Base-by-base conservation (phyloP, 2,329 filamentous ascomycete species). In the Coniella vitis region DNA sequence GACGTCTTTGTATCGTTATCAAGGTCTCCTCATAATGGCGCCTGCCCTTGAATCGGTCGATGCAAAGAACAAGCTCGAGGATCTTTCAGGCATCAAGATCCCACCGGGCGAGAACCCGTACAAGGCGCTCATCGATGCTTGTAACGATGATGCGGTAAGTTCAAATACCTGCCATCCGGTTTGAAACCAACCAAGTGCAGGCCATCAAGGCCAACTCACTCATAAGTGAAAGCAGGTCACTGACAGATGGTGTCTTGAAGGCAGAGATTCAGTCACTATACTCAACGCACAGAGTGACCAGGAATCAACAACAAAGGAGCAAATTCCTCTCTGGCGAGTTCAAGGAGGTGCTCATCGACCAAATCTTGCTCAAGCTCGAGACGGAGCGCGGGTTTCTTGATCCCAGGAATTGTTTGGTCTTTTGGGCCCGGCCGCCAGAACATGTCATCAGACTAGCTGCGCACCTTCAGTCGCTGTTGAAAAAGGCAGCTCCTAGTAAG, bases 401-500 rank as follows among this genome's bases (percentile, higher is more conserved):
- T 62, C 78, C 80, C 37, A 75, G 91, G 36, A 76, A 95, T 60
- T 94, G 90, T 62, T 73, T 96, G 10, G 87, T 90, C 1, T 83
- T 96, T 61, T 96, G 90, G 89, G 88, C 87, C 3, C 76, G 90
- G 7, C 91, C 91, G 14, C 86, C 90, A 1, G 68, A 79, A 39
- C 80, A 84, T 56, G 73, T 96, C 16, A 73, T 84, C 39, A 68
- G 75, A 17, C 68, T 97, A 51, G 80, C 91, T 3, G 66, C 70
- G 2, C 75, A 76, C 49, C 68, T 96, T 25, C 91, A 96, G 65
- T 65, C 74, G 43, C 75, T 79, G 58, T 69, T 94, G 41, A 71
- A 73, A 49, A 67, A 73, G 17, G 75, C 79, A 17, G 83, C 84
- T 13, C 86, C 88, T 32, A 78, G 89, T 93, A 70, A 63, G 83